Evolutionary conservation across 441 rosid genomes (phyloP).

Genomic region (Brassica balearica): DNA sequence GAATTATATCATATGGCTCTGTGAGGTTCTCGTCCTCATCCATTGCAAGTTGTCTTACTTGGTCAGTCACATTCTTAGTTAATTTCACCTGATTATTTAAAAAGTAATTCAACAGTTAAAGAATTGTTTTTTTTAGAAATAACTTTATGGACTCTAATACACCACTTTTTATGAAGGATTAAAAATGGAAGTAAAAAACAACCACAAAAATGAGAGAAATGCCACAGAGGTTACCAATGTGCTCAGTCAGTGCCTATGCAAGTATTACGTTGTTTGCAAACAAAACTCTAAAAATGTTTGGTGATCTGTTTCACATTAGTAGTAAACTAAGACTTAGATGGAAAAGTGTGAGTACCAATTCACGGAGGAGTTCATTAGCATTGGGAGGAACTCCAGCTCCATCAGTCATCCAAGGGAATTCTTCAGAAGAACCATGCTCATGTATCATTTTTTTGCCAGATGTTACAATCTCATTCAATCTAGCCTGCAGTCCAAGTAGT

Average conservation of each 20-base stretch:
- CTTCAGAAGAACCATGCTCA: conserved; percentile 59
- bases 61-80: conserved; percentile 93
- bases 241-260: conserved; percentile 18
- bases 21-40: conserved; percentile 95
- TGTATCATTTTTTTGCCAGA: conserved; percentile 57
- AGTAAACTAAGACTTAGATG: conserved; percentile 11
- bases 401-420: conserved; percentile 97
- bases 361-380: conserved; percentile 84
- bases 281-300: conserved; percentile 7
- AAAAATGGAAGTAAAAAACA: not conserved
- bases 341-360: conserved; percentile 60
- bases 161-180: not conserved
- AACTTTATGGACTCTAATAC: conserved; percentile 2
- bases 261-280: not conserved
- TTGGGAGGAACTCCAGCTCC: conserved; percentile 96
- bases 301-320: not conserved
- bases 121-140: not conserved
- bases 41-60: conserved; percentile 90
- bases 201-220: conserved; percentile 3
- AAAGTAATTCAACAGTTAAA: conserved; percentile 26
- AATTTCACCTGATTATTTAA: conserved; percentile 62
- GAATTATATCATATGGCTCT: conserved; percentile 84
- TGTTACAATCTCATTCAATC: conserved; percentile 87
- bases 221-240: conserved; percentile 7
- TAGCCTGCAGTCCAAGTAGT: conserved; percentile 60